These are phyloP conservation scores for Cercophora samala DNA, from an alignment of 495 filamentous ascomycete species.

Conservation along the genomic window DNA sequence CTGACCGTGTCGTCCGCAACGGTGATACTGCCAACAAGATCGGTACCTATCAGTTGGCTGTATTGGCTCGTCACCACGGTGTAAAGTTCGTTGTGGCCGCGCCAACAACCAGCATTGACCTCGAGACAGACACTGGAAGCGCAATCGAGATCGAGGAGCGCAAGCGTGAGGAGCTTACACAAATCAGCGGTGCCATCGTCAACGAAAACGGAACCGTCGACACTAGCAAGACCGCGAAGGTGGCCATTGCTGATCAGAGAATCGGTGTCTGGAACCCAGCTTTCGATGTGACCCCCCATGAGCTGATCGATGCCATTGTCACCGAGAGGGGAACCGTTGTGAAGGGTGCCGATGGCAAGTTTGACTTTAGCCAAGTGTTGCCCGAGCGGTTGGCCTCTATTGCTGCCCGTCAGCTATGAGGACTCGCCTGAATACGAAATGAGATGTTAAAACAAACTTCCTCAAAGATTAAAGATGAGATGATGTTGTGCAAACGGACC, in stretches of 20 bases:
- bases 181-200: conserved; percentile 69
- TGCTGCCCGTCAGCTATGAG: conserved; percentile 21
- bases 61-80: conserved; percentile 78
- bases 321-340: conserved; percentile 88
- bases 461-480: background rate
- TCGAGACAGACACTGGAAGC: conserved; percentile 67
- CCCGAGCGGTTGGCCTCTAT: conserved; percentile 48
- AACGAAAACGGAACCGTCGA: conserved; percentile 49
- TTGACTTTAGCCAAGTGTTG: conserved; percentile 60
- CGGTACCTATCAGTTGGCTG: conserved; percentile 88
- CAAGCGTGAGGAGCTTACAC: conserved; percentile 70
- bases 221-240: conserved; percentile 55
- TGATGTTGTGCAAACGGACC: background rate
- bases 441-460: background rate
- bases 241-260: conserved; percentile 75
- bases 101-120: conserved; percentile 89
- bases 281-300: conserved; percentile 87
- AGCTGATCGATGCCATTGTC: conserved; percentile 87
- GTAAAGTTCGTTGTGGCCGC: conserved; percentile 95
- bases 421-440: background rate
- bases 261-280: conserved; percentile 93
- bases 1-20: conserved; percentile 91
- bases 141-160: conserved; percentile 89
- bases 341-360: conserved; percentile 68
- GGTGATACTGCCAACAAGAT: conserved; percentile 99